A percentile compares a stretch with the other conserved stretches of the same genome.
These are phyloP conservation scores for Pyrenophora seminiperda DNA, from an alignment of 2,329 filamentous ascomycete genomes.

Conservation along the genomic window DNA sequence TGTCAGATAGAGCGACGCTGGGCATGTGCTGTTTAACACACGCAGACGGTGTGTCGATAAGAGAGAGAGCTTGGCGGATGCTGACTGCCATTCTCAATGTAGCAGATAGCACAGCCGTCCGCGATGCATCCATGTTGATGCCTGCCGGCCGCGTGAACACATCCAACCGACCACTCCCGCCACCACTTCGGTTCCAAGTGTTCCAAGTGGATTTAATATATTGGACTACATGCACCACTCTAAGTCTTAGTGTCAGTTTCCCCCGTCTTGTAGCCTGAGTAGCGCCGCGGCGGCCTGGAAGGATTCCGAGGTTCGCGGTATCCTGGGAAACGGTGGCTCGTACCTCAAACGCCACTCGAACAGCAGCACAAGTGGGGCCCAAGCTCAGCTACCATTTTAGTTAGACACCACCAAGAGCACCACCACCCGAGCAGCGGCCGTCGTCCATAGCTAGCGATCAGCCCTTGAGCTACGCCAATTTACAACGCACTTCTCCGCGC, in stretches of 20 bases:
- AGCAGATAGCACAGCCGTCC: conserved; percentile 10
- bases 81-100: conserved; percentile 7
- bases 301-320: too few relatives aligned
- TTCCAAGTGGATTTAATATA: conserved; percentile 1
- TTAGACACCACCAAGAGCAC: conserved; percentile 7
- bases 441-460: conserved; percentile 6
- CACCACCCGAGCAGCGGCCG: background rate
- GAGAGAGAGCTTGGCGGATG: background rate
- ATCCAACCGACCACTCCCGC: background rate
- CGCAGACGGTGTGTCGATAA: too few relatives aligned
- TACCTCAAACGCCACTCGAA: background rate
- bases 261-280: conserved; percentile 13
- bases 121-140: background rate
- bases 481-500: background rate
- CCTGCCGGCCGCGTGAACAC: conserved; percentile 23
- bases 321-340: background rate
- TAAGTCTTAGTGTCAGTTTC: conserved; percentile 1
- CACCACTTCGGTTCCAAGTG: too few relatives aligned
- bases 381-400: conserved; percentile 22
- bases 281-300: background rate
- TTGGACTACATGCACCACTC: conserved; percentile 7
- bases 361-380: too few relatives aligned
- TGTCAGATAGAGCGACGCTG: too few relatives aligned
- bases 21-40: too few relatives aligned
- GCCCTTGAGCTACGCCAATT: conserved; percentile 3